These are phyloP conservation scores for Lentithecium fluviatile DNA, from an alignment of 495 filamentous ascomycete species.

Conservation along the genomic window DNA sequence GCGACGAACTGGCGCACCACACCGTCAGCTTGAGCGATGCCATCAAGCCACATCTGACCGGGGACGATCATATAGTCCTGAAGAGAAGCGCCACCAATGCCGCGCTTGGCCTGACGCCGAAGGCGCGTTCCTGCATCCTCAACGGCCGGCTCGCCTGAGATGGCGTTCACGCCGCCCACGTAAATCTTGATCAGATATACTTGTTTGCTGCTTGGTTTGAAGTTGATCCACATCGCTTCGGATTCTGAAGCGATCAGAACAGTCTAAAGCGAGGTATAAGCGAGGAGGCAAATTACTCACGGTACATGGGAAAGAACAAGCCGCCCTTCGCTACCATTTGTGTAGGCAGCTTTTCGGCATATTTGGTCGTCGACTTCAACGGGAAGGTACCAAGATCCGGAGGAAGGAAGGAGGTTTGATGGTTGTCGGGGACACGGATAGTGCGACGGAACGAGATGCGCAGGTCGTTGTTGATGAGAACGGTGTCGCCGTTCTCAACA, in stretches of 20 bases:
- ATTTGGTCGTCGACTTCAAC: background rate
- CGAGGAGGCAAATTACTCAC: slow-evolving; percentile 13
- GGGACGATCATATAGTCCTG: slow-evolving; percentile 30
- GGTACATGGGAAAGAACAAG: slow-evolving; percentile 25
- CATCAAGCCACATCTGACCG: slow-evolving; percentile 31
- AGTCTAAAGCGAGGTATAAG: too few species aligned
- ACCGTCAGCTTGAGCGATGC: slow-evolving; percentile 20
- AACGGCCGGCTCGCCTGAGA: slow-evolving; percentile 20
- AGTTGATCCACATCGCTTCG: slow-evolving; percentile 32
- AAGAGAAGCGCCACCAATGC: background rate
- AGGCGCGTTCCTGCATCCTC: slow-evolving; percentile 14
- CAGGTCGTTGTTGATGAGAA: slow-evolving; percentile 19
- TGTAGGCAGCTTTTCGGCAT: slow-evolving; percentile 6
- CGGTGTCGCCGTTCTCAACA: background rate
- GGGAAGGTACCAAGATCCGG: slow-evolving; percentile 14
- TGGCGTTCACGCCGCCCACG: slow-evolving; percentile 25
- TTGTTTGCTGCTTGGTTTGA: background rate
- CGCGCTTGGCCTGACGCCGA: slow-evolving; percentile 11
- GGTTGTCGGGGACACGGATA: slow-evolving; percentile 28
- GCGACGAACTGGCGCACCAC: slow-evolving; percentile 31
- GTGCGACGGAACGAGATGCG: slow-evolving; percentile 28
- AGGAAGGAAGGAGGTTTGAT: slow-evolving; percentile 8
- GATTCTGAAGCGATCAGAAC: too few species aligned
- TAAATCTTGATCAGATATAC: slow-evolving; percentile 25
- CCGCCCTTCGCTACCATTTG: slow-evolving; percentile 18